Conservation (phyloP, 306 rosid genomes). For the Inga leiocalycina region DNA sequence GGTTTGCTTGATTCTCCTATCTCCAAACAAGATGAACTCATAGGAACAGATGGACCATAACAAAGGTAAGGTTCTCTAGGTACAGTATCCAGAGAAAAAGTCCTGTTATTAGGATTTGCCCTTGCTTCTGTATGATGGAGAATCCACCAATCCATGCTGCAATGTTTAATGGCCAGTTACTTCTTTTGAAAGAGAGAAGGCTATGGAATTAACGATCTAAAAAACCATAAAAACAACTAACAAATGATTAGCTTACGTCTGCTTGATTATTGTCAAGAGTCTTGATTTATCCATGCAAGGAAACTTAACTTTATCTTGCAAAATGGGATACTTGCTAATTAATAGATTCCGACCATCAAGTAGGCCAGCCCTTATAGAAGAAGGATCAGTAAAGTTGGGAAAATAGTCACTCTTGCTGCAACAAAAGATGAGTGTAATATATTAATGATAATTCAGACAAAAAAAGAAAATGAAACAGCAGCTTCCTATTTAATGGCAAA, state of each 20-base stretch:
- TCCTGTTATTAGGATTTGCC: not conserved
- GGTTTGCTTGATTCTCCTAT: not conserved
- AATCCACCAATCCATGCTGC: conserved; percentile 37
- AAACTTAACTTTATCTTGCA: conserved; percentile 32
- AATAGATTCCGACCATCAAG: conserved; percentile 12
- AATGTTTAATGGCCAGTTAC: not conserved
- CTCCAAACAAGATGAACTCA: conserved; percentile 4
- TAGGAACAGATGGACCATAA: not conserved
- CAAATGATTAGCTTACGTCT: conserved; percentile 22
- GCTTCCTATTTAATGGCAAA: not conserved
- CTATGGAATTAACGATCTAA: not conserved
- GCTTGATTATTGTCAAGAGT: conserved; percentile 31
- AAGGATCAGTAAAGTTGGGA: not conserved
- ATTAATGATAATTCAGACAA: not conserved
- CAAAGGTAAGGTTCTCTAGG: conserved; percentile 25
- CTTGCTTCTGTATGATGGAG: conserved; percentile 16
- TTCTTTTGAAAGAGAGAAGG: not conserved
- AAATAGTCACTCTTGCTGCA: conserved; percentile 8
- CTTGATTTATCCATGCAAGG: conserved; percentile 29
- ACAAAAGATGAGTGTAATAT: not conserved
- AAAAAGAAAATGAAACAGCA: not conserved
- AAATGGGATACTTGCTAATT: conserved; percentile 19
- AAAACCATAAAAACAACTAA: not conserved
- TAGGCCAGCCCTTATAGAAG: conserved; percentile 9
- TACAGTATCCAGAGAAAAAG: conserved; percentile 12